Evolutionary conservation across 2,329 filamentous ascomycete genomes (phyloP), one percentile per base, ranked within the genome.

Genomic region (Aspergillus sp.): DNA sequence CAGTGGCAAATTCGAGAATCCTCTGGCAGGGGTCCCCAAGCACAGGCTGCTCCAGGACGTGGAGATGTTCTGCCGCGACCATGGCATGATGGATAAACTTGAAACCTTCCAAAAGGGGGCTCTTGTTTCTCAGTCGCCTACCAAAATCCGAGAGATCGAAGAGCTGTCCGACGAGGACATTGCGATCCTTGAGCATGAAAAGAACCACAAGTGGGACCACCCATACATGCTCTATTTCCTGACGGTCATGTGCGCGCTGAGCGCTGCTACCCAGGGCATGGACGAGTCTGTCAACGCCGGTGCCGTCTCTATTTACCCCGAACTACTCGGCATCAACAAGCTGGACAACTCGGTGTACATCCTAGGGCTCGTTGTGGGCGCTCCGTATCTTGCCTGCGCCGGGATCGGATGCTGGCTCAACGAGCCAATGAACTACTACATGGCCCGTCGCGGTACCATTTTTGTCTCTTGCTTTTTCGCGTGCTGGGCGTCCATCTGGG

Each of bases 381-480:
- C 66, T 2, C 66, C 66, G 1, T 69, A 69, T 35, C 68, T 84
- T 13, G 75, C 75, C 58, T 84, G 76, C 42, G 77, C 79, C 3
- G 58, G 83, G 26, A 55, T 80, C 29, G 78, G 80, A 13, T 85
- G 80, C 57, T 86, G 82, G 81, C 63, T 80, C 29, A 84, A 79
- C 0, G 75, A 78, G 24, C 81, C 82, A 1, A 70, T 85, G 55
- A 86, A 86, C 58, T 72, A 76, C 34, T 63, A 51, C 39, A 78
- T 85, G 40, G 82, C 82, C 8, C 74, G 81, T 30, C 70, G 80
- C 2, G 80, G 82, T 8, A 83, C 78, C 12, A 86, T 89, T 41
- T 88, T 86, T 57, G 63, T 84, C 35, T 77, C 82, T 4, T 83
- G 80, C 28, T 72, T 81, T 40, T 78, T 88, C 51, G 82, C 79